Conservation (phyloP, 495 filamentous ascomycete species). For the Talaromyces thailandensis region DNA sequence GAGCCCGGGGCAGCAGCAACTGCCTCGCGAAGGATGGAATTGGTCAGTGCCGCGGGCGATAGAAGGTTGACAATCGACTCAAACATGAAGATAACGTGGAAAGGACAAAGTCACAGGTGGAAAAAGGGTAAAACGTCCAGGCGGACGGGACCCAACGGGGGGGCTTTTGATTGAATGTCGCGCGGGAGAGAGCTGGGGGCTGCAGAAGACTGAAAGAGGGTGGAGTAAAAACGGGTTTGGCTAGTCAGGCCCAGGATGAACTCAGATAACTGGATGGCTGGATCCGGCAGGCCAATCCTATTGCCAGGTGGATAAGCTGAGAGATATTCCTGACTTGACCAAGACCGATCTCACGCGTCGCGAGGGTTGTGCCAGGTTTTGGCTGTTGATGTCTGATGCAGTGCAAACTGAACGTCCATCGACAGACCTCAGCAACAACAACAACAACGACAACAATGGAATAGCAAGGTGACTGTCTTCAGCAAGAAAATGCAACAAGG, state of each 20-base stretch:
- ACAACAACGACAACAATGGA: neutral
- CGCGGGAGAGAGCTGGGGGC: neutral
- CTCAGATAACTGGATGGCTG: neutral
- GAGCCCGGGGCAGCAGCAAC: constrained; percentile 1
- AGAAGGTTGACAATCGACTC: constrained; percentile 8
- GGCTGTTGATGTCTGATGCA: neutral
- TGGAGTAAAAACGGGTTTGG: constrained; percentile 2
- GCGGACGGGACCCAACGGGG: neutral
- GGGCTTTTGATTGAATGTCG: neutral
- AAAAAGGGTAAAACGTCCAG: neutral
- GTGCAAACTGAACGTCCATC: neutral
- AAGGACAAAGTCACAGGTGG: neutral
- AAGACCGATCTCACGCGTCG: neutral
- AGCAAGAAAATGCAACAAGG: neutral
- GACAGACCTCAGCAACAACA: neutral
- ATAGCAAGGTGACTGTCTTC: neutral
- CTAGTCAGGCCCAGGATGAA: neutral
- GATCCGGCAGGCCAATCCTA: neutral
- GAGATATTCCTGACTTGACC: neutral
- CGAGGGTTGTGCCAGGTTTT: neutral
- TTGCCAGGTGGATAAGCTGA: neutral
- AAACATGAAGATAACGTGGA: constrained; percentile 6
- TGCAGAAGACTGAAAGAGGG: neutral
- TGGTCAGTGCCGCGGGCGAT: constrained; percentile 3
- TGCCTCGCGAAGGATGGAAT: constrained; percentile 2